phyloP scores from a whole-genome alignment of 1,284 basidiomycete genomes.

The Ustilago sp. region DNA sequence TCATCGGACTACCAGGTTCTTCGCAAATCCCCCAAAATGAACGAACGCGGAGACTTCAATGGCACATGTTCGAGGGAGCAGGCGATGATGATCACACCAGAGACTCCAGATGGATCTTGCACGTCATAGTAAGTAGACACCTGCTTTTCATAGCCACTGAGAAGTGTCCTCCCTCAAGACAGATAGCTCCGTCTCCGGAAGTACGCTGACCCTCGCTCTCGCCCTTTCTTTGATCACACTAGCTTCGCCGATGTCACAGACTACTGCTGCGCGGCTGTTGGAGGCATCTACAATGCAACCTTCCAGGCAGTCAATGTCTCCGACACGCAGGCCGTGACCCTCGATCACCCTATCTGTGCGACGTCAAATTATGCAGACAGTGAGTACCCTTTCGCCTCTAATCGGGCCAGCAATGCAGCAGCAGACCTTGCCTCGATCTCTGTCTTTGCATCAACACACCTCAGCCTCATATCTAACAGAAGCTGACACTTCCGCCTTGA shows the following conservation, averaged over 20 bases:
- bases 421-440: too few relatives aligned
- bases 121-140: constrained; percentile 34
- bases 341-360: constrained; percentile 47
- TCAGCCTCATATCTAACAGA: not conserved
- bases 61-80: constrained; percentile 41
- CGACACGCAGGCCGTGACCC: constrained; percentile 31
- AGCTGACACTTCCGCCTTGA: not conserved
- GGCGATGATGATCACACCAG: constrained; percentile 48
- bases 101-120: constrained; percentile 48
- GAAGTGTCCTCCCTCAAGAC: not conserved
- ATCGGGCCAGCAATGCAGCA: too few relatives aligned
- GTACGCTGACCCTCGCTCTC: not conserved
- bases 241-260: constrained; percentile 58
- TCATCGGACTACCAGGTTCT: constrained; percentile 23
- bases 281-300: constrained; percentile 45
- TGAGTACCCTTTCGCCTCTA: constrained; percentile 17
- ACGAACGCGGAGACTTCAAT: constrained; percentile 50
- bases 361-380: constrained; percentile 56
- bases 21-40: constrained; percentile 44
- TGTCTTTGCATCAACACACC: too few relatives aligned
- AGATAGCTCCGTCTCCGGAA: not conserved
- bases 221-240: not conserved
- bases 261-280: constrained; percentile 59
- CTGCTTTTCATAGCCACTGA: not conserved
- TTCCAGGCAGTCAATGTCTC: constrained; percentile 36